Base-by-base conservation (phyloP, 2,329 filamentous ascomycete species). In the Falciphora oryzae region DNA sequence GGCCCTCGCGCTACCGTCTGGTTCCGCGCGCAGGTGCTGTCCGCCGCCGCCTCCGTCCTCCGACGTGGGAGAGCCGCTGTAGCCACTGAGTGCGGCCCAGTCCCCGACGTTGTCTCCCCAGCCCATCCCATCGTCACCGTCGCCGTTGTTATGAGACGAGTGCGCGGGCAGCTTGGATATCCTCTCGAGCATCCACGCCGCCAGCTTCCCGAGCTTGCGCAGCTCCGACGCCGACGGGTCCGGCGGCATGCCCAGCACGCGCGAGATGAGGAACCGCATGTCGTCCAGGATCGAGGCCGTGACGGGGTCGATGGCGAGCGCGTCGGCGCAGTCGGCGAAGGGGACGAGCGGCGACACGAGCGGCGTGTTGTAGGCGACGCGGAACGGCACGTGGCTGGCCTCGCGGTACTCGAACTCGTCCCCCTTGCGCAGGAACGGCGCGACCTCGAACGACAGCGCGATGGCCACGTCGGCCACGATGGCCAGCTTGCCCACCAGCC, bases 241-340 rank as follows among this genome's bases (percentile, higher is more conserved):
- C 2, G 69, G 65, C 0, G 80, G 76, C n/a, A 82, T 71, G 0
- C 74, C 70, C 6, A 81, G 67, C 0, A 83, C 77, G 3, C 77
- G 71, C 16, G 74, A 70, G n/a, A 83, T 73, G 1, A 85, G 72
- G 28, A 78, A 78, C 5, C 82, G 77, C 71, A 83, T 78, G 61
- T 82, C 78, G 64, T 85, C 83, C 3, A 85, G 77, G 63, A 85
- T 80, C 18, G 77, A 74, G 5, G 81, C 80, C 1, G 80, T 81
- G 62, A 74, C 73, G 1, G 75, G 73, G 62, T 83, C 79, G n/a
- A 85, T 72, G n/a, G 74, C 72, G 2, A 83, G 71, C 0, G 76
- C 73, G 14, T 76, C 75, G 31, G 74, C 74, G 27, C 76, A 80
- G 38, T 75, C 75, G 6, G 74, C 69, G 68, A 84, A 84, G 0